Conservation (phyloP, 2,329 filamentous ascomycete genomes). For the Nakataea oryzae region DNA sequence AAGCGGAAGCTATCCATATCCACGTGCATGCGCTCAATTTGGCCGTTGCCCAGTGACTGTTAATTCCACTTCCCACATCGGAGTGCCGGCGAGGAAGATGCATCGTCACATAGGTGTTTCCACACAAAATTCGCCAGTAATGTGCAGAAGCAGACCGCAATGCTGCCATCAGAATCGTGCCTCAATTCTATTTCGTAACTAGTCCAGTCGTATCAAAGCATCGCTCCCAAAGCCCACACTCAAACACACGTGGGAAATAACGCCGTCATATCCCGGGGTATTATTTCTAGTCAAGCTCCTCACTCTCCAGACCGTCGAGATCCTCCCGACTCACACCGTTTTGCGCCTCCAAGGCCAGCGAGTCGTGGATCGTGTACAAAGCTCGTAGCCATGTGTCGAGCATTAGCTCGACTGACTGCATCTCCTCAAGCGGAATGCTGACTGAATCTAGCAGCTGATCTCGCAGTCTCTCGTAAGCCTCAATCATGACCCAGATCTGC, state of each 20-base stretch:
- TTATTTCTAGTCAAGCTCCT: conserved; percentile 4
- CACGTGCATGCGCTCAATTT: no score
- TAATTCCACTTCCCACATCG: no score
- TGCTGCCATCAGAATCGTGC: not conserved
- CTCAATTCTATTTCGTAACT: not conserved
- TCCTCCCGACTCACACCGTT: not conserved
- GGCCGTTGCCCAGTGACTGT: no score
- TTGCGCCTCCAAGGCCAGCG: conserved; percentile 16
- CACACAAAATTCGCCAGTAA: no score
- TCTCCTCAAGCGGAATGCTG: conserved; percentile 16
- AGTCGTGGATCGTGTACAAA: conserved; percentile 35
- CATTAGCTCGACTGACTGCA: conserved; percentile 25
- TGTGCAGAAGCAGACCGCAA: no score
- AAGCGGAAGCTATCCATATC: no score
- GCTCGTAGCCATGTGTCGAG: conserved; percentile 41
- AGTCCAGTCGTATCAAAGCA: not conserved
- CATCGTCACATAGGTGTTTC: no score
- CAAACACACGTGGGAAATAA: no score
- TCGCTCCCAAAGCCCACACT: not conserved
- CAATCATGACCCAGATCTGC: conserved; percentile 47
- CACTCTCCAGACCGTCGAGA: not conserved
- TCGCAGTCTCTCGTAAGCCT: conserved; percentile 43
- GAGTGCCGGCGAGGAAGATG: no score
- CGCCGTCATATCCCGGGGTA: not conserved
- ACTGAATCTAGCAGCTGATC: conserved; percentile 26